Conservation (phyloP, 148 eudicot species). For the Suaeda aralocaspica region DNA sequence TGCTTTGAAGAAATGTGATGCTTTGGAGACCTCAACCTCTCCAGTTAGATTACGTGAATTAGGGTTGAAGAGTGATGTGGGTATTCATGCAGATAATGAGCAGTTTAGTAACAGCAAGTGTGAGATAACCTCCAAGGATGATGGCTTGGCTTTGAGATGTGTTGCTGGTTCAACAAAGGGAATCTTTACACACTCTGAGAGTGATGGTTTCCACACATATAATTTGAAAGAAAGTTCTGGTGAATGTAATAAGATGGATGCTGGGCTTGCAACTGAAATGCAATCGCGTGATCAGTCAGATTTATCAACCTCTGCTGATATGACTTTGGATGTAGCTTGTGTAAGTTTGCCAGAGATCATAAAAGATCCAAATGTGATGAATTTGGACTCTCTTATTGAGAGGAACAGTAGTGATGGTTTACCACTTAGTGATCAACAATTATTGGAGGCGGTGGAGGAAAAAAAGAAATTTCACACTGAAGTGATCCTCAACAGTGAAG, state of each 20-base stretch:
- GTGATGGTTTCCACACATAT: slow-evolving; percentile 13
- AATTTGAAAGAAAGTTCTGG: slow-evolving; percentile 12
- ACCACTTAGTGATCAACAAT: slow-evolving; percentile 16
- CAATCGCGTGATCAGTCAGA: slow-evolving; percentile 22
- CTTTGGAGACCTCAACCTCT: slow-evolving; percentile 21
- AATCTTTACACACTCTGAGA: slow-evolving; percentile 18
- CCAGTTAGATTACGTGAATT: slow-evolving; percentile 18
- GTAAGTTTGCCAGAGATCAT: slow-evolving; percentile 28
- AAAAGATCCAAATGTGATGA: slow-evolving; percentile 25
- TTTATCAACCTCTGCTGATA: slow-evolving; percentile 14
- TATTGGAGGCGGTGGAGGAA: slow-evolving; percentile 21
- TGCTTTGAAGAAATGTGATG: slow-evolving; percentile 23
- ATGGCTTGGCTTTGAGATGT: slow-evolving; percentile 19
- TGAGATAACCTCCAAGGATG: slow-evolving; percentile 13
- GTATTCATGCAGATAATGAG: slow-evolving; percentile 23
- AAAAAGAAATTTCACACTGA: slow-evolving; percentile 22
- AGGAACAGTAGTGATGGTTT: slow-evolving; percentile 19
- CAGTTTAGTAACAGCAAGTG: slow-evolving; percentile 13
- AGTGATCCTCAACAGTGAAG: background rate
- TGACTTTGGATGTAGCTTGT: slow-evolving; percentile 25
- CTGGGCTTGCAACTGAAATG: slow-evolving; percentile 15
- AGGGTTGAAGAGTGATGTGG: slow-evolving; percentile 20
- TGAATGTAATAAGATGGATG: slow-evolving; percentile 21
- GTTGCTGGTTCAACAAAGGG: slow-evolving; percentile 18
- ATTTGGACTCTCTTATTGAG: slow-evolving; percentile 23